Conservation (phyloP, 306 rosid species). For the Mucuna pruriens region DNA sequence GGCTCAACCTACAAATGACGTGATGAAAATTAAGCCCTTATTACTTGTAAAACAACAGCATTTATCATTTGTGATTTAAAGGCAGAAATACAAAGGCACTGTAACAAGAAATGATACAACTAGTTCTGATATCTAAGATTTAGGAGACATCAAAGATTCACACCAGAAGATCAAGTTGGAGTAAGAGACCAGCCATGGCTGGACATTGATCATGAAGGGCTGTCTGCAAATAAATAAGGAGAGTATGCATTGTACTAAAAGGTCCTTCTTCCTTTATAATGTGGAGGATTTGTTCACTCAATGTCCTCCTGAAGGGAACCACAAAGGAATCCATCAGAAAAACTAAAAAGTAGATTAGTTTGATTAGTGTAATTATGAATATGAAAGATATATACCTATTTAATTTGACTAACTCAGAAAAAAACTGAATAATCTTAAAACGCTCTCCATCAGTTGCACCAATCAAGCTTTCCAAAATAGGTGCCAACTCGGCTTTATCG, state of each 20-base stretch:
- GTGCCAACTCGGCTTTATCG: conserved; percentile 72
- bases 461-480: conserved; percentile 68
- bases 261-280: conserved; percentile 83
- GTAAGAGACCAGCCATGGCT: conserved; percentile 83
- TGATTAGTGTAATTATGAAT: conserved; percentile 13
- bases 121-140: conserved; percentile 21
- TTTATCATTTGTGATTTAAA: conserved; percentile 8
- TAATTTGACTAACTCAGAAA: conserved; percentile 76
- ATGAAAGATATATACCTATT: conserved; percentile 58
- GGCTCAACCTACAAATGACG: conserved; percentile 73
- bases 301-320: conserved; percentile 68
- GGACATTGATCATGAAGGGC: conserved; percentile 74
- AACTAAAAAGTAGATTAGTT: conserved; percentile 16
- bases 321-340: conserved; percentile 24
- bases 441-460: conserved; percentile 62
- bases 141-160: conserved; percentile 34
- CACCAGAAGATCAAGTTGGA: conserved; percentile 98
- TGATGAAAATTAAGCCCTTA: conserved; percentile 29
- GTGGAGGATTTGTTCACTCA: conserved; percentile 77
- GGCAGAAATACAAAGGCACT: background rate
- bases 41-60: conserved; percentile 15
- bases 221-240: conserved; percentile 77
- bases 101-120: conserved; percentile 1
- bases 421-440: conserved; percentile 66
- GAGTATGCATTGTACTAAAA: conserved; percentile 87